Evolutionary conservation across 495 filamentous ascomycete genomes (phyloP).

Genomic region (Podospora tetraspora): DNA sequence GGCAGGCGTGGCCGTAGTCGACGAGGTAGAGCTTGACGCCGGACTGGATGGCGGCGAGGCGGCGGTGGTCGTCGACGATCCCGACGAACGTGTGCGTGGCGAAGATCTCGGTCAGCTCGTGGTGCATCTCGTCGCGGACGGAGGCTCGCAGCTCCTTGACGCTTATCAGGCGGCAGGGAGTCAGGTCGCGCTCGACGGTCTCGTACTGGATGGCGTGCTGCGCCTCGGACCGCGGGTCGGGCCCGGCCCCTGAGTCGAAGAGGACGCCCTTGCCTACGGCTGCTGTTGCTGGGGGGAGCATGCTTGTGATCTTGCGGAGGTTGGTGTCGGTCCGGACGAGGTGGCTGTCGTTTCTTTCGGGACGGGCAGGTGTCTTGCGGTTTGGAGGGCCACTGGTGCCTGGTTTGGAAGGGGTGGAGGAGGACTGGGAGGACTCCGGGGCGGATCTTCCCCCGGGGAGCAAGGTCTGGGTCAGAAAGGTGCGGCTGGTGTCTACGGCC

Average conservation of each 20-base stretch:
- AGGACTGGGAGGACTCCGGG: conserved; percentile 30
- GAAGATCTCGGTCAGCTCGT: conserved; percentile 82
- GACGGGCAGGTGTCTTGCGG: conserved; percentile 47
- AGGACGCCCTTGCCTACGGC: neutral
- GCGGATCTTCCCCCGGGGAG: conserved; percentile 59
- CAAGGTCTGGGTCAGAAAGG: conserved; percentile 88
- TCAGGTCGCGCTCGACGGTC: conserved; percentile 60
- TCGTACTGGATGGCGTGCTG: conserved; percentile 53
- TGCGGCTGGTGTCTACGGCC: conserved; percentile 88
- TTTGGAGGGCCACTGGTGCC: conserved; percentile 27
- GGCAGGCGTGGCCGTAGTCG: conserved; percentile 84
- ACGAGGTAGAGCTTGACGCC: conserved; percentile 91
- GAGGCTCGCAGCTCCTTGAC: conserved; percentile 73
- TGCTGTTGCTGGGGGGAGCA: conserved; percentile 57
- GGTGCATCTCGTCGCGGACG: conserved; percentile 83
- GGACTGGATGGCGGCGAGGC: conserved; percentile 86
- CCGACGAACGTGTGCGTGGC: conserved; percentile 91
- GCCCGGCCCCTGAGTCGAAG: neutral
- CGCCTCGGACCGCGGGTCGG: neutral
- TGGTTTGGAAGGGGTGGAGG: conserved; percentile 33
- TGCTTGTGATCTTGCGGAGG: conserved; percentile 90
- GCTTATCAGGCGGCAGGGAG: conserved; percentile 64
- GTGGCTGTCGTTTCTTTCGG: conserved; percentile 68
- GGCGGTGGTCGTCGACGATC: conserved; percentile 78
- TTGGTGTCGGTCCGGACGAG: conserved; percentile 88